Conservation (phyloP, 1,284 basidiomycete genomes). For the Tilletia walkeri region DNA sequence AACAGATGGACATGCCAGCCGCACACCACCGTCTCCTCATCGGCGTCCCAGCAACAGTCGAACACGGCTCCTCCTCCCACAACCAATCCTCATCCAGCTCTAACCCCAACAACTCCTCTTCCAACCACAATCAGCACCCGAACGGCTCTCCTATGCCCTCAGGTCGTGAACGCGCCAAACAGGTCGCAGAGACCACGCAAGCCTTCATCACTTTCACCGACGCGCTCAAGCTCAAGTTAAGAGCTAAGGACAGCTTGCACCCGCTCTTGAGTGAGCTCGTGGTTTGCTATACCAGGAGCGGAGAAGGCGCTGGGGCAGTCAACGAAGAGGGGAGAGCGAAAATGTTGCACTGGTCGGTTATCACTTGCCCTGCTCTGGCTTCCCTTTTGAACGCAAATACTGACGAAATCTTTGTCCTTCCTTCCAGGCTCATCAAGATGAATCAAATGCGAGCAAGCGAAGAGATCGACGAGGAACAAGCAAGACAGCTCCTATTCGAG, state of each 20-base stretch:
- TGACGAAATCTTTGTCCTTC: background rate
- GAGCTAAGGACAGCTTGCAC: slow-evolving; percentile 95
- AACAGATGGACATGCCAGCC: slow-evolving; percentile 84
- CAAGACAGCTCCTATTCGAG: slow-evolving; percentile 91
- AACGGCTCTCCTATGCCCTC: background rate
- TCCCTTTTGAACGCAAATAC: no score
- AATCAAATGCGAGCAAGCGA: slow-evolving; percentile 97
- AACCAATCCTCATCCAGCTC: background rate
- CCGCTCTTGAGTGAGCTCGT: slow-evolving; percentile 92
- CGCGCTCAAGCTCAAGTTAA: slow-evolving; percentile 82
- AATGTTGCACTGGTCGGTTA: slow-evolving; percentile 81
- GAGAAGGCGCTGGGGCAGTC: slow-evolving; percentile 66
- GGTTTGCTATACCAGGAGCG: slow-evolving; percentile 62
- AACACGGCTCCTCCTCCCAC: slow-evolving; percentile 67
- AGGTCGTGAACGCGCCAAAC: slow-evolving; percentile 80
- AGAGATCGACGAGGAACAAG: slow-evolving; percentile 92
- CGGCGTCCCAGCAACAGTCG: slow-evolving; percentile 92
- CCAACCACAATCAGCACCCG: background rate
- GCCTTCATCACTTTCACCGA: slow-evolving; percentile 98
- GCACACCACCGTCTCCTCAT: slow-evolving; percentile 84
- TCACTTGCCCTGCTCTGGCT: no score
- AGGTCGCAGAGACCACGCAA: slow-evolving; percentile 98
- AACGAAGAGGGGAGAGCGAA: slow-evolving; percentile 87
- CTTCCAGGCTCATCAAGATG: slow-evolving; percentile 80
- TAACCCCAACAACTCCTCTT: background rate